Evolutionary conservation across 257 asterid genomes (phyloP), one percentile per base, ranked within the genome.

Genomic region (Ilex asprella): DNA sequence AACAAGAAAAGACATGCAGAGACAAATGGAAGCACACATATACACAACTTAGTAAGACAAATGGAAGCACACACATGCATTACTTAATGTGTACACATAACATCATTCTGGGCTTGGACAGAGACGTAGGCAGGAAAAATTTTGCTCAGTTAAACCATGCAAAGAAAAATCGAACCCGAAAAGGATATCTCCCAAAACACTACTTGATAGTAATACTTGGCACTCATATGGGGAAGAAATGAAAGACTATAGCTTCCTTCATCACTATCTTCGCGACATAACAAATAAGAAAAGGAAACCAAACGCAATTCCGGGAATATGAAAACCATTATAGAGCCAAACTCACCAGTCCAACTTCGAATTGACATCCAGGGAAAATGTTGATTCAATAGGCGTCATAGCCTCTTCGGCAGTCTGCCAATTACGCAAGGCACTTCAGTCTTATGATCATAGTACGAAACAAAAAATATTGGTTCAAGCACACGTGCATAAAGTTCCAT

Each of bases 361-460:
- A 67, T 77, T 79, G 71, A 80, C 96, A 56, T 93, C 99, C n/a
- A 93, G 96, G 50, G 97, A 89, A 76, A 93, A 93, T 14, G 97
- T 93, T 32, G 97, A 93, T 75, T 89, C 99, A 59, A 93, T 87
- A 41, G 99, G 99, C 14, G 97, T 89, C 97, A 93, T 93, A 32
- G 99, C 99, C 76, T 81, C 97, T 79, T 84, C 90, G 39, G 96
- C 96, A 59, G 97, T 93, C 99, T 93, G 86, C 70, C 73, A 3
- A 50, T 56, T 39, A 56, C 62, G 46, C 59, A 71, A 70, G 72
- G 55, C 31, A 70, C 27, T 10, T 55, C 39, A 63, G 56, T 51
- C 56, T 51, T 29, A 14, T 56, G 59, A 43, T 49, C 10, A 35
- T 35, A 3, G 41, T 35, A 35, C 8, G 41, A 35, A 35, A 35